Base-by-base conservation (phyloP, 495 filamentous ascomycete species). In the Neurospora pannonica region DNA sequence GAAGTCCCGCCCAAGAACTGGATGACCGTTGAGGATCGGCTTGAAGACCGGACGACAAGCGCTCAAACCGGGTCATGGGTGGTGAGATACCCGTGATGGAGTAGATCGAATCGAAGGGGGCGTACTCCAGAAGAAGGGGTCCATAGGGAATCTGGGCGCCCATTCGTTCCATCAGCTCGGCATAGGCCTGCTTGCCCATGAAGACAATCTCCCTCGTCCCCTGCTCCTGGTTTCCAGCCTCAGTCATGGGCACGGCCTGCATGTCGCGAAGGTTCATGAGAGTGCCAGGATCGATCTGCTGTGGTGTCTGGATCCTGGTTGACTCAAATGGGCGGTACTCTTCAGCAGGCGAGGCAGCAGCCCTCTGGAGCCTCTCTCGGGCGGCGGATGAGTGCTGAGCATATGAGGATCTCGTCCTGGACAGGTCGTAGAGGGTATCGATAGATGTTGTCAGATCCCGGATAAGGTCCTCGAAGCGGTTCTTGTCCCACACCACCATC, bases 371-470 rank as follows among this genome's bases (percentile, higher is more conserved):
- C 38, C 78, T 76, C 9, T 73, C 71, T 0, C 78, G 71, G 8
- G 77, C 76, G 34, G 79, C 74, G 7, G 75, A 76, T 8, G 81
- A 80, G 8, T 80, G 72, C 21, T 77, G 73, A 8, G 83, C 81
- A 15, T 78, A 82, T 77, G 80, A 87, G 13, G 83, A 91, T 36
- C 92, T 86, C 9, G 93, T 92, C 67, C 90, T 86, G 8, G 93
- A 97, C 15, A 98, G 85, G 73, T 97, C 93, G 81, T 95, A 97
- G 13, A 98, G 87, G 0, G 92, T 94, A 81, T 98, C 94, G 78
- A 97, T 97, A 37, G 91, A 94, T 13, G 88, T 89, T 4, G 92
- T 96, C 72, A 97, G 82, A 73, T 97, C 93, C 73, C 87, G 88
- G 31, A 96, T 84, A 4, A 97, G 87, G 62, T 92, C 90, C 74